Conservation (phyloP, 1,139 yeast species). For the Saccharomyces hybrid region DNA sequence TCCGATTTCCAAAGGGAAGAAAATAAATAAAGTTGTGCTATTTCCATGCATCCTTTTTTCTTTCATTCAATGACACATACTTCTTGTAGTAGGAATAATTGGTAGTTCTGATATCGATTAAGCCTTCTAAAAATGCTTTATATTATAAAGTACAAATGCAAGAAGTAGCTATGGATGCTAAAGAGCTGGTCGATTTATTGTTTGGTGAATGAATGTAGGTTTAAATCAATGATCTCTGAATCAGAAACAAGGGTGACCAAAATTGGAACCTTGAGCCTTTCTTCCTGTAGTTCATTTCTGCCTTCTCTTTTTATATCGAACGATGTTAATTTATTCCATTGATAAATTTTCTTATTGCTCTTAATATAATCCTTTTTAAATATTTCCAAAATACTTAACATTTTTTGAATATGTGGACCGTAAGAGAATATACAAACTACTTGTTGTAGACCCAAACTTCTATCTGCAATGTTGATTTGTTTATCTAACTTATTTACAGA, state of each 20-base stretch:
- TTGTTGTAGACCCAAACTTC: background rate
- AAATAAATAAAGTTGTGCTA: background rate
- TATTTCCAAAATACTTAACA: conserved; percentile 23
- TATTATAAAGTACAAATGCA: background rate
- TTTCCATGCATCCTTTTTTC: background rate
- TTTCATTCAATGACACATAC: conserved; percentile 20
- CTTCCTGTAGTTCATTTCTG: conserved; percentile 23
- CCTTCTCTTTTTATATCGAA: conserved; percentile 20
- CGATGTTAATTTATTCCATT: conserved; percentile 20
- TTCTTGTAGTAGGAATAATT: background rate
- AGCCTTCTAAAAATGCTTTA: background rate
- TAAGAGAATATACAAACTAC: conserved; percentile 17
- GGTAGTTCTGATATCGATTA: background rate
- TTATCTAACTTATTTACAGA: background rate
- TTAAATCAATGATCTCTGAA: background rate
- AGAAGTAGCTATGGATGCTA: background rate
- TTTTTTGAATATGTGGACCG: conserved; percentile 26
- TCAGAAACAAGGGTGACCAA: conserved; percentile 11
- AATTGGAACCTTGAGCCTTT: conserved; percentile 21
- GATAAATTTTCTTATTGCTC: conserved; percentile 6
- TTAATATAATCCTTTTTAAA: conserved; percentile 12
- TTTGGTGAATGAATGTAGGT: background rate
- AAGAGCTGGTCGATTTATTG: background rate
- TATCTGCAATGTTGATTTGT: background rate
- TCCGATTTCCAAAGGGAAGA: conserved; percentile 1